A percentile compares a stretch with the other conserved stretches of the same genome.
Conservation (phyloP, 2,329 filamentous ascomycete species). For the Botrytis medusae region DNA sequence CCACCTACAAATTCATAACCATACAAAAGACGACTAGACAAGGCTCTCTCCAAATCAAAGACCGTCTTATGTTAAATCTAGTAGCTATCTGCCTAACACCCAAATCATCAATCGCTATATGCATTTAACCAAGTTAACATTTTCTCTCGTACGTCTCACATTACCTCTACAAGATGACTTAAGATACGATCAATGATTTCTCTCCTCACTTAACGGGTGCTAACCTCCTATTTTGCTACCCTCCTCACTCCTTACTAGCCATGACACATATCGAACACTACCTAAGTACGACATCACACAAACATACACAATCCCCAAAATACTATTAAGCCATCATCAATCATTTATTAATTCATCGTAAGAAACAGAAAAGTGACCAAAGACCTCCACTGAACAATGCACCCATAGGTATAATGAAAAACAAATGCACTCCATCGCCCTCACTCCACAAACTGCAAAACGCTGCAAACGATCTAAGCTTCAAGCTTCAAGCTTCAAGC, state of each 20-base stretch:
- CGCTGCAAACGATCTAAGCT: background rate
- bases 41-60: background rate
- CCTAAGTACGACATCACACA: background rate
- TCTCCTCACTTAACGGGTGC: background rate
- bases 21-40: no score
- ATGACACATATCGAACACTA: background rate
- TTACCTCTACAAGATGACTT: no score
- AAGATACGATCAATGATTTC: background rate
- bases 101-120: background rate
- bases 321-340: background rate
- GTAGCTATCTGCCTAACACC: no score
- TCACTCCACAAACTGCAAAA: background rate
- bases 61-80: background rate
- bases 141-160: background rate
- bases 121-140: background rate
- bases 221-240: background rate
- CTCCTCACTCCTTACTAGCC: background rate
- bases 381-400: background rate
- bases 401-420: slow-evolving; percentile 8
- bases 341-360: background rate
- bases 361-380: background rate
- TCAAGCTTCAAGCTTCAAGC: background rate
- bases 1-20: no score
- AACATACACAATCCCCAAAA: background rate
- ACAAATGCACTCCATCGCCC: background rate